Evolutionary conservation across 306 rosid genomes (phyloP), one percentile per base, ranked within the genome.

Genomic region (Casuarina glauca): DNA sequence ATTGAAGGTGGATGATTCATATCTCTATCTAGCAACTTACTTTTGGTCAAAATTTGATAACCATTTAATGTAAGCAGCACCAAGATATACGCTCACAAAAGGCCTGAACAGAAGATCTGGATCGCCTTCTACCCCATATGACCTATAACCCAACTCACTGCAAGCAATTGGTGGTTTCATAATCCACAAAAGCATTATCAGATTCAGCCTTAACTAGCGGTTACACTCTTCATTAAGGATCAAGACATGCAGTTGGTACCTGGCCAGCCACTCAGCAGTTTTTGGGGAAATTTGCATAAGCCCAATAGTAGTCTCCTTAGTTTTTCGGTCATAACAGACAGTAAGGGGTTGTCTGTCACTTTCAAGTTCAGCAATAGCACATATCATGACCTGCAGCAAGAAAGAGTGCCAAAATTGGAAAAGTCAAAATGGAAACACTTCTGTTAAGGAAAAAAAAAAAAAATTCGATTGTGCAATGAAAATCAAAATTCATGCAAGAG

Each of bases 41-140:
- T 39, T 80, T 60, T 89, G 78, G 4, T 87, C 91, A 52, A 88
- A 90, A 69, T 46, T 79, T 74, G 97, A 80, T 80, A 92, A 66
- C 93, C 94, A 92, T 74, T 84, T 86, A 66, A 94, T 80, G 87
- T 90, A 89, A 74, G 98, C 98, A 77, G 95, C 93, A 48, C 92
- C 97, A 43, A 89, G 84, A 83, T 90, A 90, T 69, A 90, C 80
- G 35, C 87, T 94, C 62, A 80, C 80, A 73, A 92, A 90, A 41
- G 97, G 97, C 81, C 86, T 84, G 82, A 46, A 90, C 49, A 90
- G 83, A 76, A 77, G 69, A 36, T 73, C 81, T 63, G 66, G 70
- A 80, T 87, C 78, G 70, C 64, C 84, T 70, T 82, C 87, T 64
- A 75, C 61, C 54, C 53, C 80, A 78, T 92, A 88, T 16, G 84